Evolutionary conservation across 306 rosid species (phyloP).

Genomic region (Casuarina equisetifolia): DNA sequence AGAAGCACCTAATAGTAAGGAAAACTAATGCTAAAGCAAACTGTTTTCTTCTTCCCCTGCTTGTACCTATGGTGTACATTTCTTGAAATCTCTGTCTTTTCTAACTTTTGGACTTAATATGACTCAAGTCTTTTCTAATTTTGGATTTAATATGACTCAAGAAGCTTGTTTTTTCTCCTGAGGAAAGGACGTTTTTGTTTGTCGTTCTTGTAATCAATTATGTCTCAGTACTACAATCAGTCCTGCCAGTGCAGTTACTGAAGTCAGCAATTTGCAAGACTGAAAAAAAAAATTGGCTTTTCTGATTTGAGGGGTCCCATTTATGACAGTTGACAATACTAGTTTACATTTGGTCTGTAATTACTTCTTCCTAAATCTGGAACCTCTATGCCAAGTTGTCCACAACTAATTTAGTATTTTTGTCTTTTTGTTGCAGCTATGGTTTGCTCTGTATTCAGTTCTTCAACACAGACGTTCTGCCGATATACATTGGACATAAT

Average conservation of each 20-base stretch:
- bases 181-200: not conserved
- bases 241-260: too few species aligned
- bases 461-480: constrained; percentile 37
- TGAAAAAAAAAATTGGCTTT: too few species aligned
- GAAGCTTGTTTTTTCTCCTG: not conserved
- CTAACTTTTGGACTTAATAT: too few species aligned
- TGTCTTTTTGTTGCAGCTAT: constrained; percentile 59
- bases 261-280: too few species aligned
- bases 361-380: constrained; percentile 15
- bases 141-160: too few species aligned
- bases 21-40: not conserved
- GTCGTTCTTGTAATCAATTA: not conserved
- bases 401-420: constrained; percentile 23
- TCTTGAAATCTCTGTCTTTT: not conserved
- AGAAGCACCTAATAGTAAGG: not conserved
- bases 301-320: too few species aligned
- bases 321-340: too few species aligned
- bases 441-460: constrained; percentile 86
- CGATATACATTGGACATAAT: constrained; percentile 19
- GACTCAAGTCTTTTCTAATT: too few species aligned
- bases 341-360: not conserved
- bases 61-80: not conserved
- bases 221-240: not conserved
- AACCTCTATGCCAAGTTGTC: not conserved
- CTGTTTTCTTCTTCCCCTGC: not conserved